Percentiles rank a stretch among this genome's conserved stretches.
Conservation (phyloP, 805 yeast species). For the Suhomyces faveliae region DNA sequence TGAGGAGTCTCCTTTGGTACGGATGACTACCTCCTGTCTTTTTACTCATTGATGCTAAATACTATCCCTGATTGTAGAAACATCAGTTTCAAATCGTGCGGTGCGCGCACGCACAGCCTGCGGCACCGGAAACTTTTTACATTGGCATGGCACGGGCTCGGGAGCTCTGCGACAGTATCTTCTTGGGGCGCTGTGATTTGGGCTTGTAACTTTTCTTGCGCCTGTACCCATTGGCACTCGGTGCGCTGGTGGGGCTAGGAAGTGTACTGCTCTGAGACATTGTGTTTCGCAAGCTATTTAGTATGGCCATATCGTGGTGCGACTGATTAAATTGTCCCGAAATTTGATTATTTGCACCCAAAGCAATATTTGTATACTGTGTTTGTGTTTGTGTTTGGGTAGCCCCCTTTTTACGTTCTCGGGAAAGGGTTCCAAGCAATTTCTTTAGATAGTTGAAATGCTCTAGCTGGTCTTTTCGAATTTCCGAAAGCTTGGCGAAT, state of each 20-base stretch:
- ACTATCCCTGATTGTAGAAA: not conserved
- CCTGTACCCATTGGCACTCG: not conserved
- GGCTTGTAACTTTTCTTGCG: constrained; percentile 1
- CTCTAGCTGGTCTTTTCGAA: constrained; percentile 28
- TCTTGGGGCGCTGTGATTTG: constrained; percentile 4
- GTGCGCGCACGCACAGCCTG: no score
- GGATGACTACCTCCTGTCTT: constrained; percentile 18
- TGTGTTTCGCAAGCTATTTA: constrained; percentile 8
- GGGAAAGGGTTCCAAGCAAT: constrained; percentile 28
- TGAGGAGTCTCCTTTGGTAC: constrained; percentile 27
- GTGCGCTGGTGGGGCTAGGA: not conserved
- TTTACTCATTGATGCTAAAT: not conserved
- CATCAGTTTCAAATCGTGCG: no score
- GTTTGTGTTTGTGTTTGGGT: not conserved
- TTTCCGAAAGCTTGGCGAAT: constrained; percentile 40
- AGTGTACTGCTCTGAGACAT: constrained; percentile 3
- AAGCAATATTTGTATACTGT: not conserved
- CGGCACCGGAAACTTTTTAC: no score
- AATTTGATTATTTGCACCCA: not conserved
- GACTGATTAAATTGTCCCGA: constrained; percentile 5
- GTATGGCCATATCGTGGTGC: constrained; percentile 10
- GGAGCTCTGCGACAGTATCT: not conserved
- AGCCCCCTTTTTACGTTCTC: constrained; percentile 27
- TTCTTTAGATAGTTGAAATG: constrained; percentile 42
- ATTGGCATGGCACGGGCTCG: constrained; percentile 5